These are phyloP conservation scores for Rhodotorula sp. DNA, from an alignment of 1,284 basidiomycete species.

Conservation along the genomic window DNA sequence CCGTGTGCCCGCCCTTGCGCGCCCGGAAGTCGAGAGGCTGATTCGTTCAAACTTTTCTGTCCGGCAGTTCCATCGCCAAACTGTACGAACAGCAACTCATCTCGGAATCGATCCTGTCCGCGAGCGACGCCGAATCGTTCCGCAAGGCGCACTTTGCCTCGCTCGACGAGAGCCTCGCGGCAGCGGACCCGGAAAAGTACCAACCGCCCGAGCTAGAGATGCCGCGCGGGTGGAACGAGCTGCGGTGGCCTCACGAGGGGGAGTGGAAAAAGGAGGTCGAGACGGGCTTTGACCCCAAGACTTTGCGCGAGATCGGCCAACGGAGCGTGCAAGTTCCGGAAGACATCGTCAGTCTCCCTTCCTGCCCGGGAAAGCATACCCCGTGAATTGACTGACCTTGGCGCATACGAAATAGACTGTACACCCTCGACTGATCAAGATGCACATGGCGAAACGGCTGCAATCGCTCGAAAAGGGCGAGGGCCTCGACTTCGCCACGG, in stretches of 20 bases:
- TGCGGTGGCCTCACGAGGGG: constrained; percentile 67
- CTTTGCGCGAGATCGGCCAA: constrained; percentile 61
- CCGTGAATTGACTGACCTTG: neutral
- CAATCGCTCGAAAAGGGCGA: constrained; percentile 65
- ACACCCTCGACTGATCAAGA: constrained; percentile 68
- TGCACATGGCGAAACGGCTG: constrained; percentile 72
- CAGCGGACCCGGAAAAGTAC: constrained; percentile 55
- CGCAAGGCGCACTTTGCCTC: constrained; percentile 61
- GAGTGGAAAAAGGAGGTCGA: constrained; percentile 60
- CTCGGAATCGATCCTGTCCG: constrained; percentile 60
- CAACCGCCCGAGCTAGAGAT: constrained; percentile 58
- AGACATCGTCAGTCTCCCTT: constrained; percentile 62
- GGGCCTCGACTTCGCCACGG: constrained; percentile 81
- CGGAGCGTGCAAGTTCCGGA: constrained; percentile 69
- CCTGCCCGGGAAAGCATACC: neutral
- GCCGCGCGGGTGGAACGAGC: constrained; percentile 62
- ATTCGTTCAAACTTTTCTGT: neutral
- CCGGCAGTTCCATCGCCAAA: constrained; percentile 70
- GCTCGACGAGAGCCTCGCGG: constrained; percentile 63
- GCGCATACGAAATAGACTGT: constrained; percentile 60
- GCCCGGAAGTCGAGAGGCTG: neutral
- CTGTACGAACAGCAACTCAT: constrained; percentile 75
- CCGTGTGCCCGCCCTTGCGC: neutral
- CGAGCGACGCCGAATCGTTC: constrained; percentile 55
- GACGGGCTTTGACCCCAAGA: constrained; percentile 63